Base-by-base conservation (phyloP, 2,329 filamentous ascomycete species). In the Karstenula rhodostoma region DNA sequence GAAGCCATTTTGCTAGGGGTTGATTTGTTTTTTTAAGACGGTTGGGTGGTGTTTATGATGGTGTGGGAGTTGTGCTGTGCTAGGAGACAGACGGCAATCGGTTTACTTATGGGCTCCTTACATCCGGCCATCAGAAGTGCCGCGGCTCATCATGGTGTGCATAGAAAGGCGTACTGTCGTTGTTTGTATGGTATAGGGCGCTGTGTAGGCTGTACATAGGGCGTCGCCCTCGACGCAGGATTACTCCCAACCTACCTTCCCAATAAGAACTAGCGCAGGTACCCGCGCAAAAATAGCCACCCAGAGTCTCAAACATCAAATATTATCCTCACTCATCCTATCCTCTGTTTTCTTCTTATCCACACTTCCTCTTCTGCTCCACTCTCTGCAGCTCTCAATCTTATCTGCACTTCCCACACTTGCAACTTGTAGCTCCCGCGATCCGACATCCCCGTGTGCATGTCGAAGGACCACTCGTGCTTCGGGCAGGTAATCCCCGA, bases 401-500 rank as follows among this genome's bases (percentile, higher is more conserved):
- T 65, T 10, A 88, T 55, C 61, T 91, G 81, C 0, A 89, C 83
- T 64, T 91, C 88, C 87, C 88, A 91, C 0, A 89, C 76, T 23
- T 83, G 83, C 10, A 91, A 78, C 60, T 79, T 84, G 69, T 91
- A 91, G 48, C 77, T 85, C 0, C 84, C 88, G 0, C 88, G 83
- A 71, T 91, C 89, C 0, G 82, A 83, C 67, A 80, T 80, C 0
- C 89, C 89, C 0, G 88, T 86, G 55, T 87, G 85, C 2, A 91
- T 67, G 70, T 92, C 89, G 73, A 91, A 92, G 0, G 87, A 89
- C 89, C 89, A 92, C 4, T 82, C 86, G 62, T 91, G 89, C 63
- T 90, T 90, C 0, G 89, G 87, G 72, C 89, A 92, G 0, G 82
- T 84, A 3, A 92, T 77, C 0, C 88, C 89, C 0, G 86, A 83